phyloP scores from a whole-genome alignment of 2,329 filamentous ascomycete genomes.

The Ceratocystis huliohia region DNA sequence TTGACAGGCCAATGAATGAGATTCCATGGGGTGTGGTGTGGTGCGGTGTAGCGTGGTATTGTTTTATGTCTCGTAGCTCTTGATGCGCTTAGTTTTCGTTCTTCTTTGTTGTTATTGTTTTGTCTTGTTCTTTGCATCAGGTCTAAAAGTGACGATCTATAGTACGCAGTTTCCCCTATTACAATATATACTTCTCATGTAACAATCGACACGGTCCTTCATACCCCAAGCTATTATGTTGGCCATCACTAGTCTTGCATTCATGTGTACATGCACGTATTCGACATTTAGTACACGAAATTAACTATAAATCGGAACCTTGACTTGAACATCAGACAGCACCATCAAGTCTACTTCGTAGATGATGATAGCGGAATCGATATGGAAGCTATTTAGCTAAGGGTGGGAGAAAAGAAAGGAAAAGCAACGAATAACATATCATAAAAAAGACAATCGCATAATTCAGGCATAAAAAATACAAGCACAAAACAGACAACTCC shows the following conservation, averaged over 20 bases:
- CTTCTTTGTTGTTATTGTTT: neutral
- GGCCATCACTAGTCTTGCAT: too few relatives aligned
- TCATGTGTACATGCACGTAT: too few relatives aligned
- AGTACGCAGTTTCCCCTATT: neutral
- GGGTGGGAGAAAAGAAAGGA: slow-evolving; percentile 21
- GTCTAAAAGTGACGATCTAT: neutral
- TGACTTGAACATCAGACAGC: too few relatives aligned
- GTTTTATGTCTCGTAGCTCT: neutral
- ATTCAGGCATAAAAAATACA: slow-evolving; percentile 10
- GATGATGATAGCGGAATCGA: too few relatives aligned
- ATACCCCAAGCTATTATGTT: too few relatives aligned
- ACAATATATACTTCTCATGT: neutral
- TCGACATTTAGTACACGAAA: too few relatives aligned
- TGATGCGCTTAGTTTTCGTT: neutral
- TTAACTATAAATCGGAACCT: too few relatives aligned
- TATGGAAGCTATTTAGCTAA: neutral
- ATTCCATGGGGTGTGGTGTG: neutral
- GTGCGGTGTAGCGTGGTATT: neutral
- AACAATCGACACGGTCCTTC: too few relatives aligned
- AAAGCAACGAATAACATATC: slow-evolving; percentile 13
- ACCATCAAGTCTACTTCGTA: too few relatives aligned
- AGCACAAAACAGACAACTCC: slow-evolving; percentile 15
- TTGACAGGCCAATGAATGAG: neutral
- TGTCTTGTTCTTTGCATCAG: neutral
- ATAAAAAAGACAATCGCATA: slow-evolving; percentile 9